Conservation (phyloP, 768 basidiomycete species). For the Trametes cinnabarina region DNA sequence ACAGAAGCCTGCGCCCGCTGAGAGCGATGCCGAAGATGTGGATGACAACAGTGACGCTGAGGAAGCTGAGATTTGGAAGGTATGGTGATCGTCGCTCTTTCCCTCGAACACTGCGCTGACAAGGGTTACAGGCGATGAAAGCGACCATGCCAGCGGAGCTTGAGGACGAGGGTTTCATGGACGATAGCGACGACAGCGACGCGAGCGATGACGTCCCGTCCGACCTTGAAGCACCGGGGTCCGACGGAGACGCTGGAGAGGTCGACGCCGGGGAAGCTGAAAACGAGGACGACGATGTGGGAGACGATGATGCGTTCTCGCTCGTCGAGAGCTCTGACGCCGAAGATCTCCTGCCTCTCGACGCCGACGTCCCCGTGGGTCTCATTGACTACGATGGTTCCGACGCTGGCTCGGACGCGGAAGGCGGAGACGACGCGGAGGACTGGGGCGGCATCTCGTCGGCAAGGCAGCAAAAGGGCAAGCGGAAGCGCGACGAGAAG, state of each 20-base stretch:
- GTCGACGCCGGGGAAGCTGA: slow-evolving; percentile 26
- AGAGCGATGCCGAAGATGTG: slow-evolving; percentile 38
- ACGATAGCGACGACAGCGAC: slow-evolving; percentile 26
- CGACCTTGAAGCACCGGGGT: slow-evolving; percentile 26
- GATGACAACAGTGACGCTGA: slow-evolving; percentile 47
- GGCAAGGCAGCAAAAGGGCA: slow-evolving; percentile 32
- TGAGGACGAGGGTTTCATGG: slow-evolving; percentile 32
- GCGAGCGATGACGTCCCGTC: slow-evolving; percentile 28
- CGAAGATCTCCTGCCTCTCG: slow-evolving; percentile 62
- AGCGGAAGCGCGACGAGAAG: slow-evolving; percentile 44
- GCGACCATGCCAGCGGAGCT: slow-evolving; percentile 67
- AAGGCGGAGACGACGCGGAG: slow-evolving; percentile 41
- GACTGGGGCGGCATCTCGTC: slow-evolving; percentile 55
- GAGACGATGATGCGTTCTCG: slow-evolving; percentile 48
- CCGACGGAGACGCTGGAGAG: slow-evolving; percentile 22
- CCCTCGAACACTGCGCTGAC: not conserved
- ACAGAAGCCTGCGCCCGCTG: slow-evolving; percentile 7
- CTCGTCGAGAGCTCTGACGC: slow-evolving; percentile 67
- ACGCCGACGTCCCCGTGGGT: slow-evolving; percentile 53
- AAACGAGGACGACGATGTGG: slow-evolving; percentile 37
- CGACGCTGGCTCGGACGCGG: slow-evolving; percentile 35
- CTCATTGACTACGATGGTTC: slow-evolving; percentile 63
- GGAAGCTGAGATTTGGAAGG: slow-evolving; percentile 89
- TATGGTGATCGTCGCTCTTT: slow-evolving; percentile 31
- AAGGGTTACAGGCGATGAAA: slow-evolving; percentile 72